Evolutionary conservation across 306 rosid species (phyloP).

Genomic region (Prunus davidiana): DNA sequence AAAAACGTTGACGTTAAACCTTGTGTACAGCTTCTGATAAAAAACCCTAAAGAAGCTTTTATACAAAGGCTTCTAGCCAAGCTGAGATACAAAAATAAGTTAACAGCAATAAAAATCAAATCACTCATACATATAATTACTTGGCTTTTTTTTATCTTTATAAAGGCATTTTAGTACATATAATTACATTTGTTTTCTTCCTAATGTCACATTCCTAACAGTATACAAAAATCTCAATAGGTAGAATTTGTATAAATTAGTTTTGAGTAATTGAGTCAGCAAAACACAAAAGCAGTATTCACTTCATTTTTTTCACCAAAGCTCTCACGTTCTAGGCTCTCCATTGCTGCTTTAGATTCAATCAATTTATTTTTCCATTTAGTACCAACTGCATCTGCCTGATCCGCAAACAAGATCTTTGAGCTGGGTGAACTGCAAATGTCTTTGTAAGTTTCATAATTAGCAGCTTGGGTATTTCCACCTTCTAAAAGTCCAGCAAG

Average conservation of each 20-base stretch:
- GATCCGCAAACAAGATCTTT: constrained; percentile 62
- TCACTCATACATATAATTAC: background rate
- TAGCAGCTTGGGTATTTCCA: constrained; percentile 63
- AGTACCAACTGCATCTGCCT: constrained; percentile 63
- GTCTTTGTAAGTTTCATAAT: constrained; percentile 68
- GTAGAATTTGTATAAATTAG: background rate
- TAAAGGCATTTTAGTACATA: background rate
- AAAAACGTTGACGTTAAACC: background rate
- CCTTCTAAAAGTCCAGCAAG: constrained; percentile 63
- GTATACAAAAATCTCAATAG: background rate
- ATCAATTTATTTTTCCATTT: constrained; percentile 47
- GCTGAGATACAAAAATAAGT: background rate
- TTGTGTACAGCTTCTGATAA: too few relatives aligned
- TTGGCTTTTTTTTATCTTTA: too few relatives aligned
- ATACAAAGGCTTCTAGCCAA: background rate
- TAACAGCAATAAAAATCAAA: background rate
- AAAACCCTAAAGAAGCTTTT: background rate
- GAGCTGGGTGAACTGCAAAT: constrained; percentile 67
- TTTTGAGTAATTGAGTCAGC: background rate
- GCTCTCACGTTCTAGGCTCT: constrained; percentile 23
- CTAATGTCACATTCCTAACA: background rate
- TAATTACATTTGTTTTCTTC: constrained; percentile 7
- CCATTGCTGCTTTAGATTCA: constrained; percentile 26
- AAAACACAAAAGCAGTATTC: constrained; percentile 25
- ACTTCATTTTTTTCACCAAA: constrained; percentile 5